Conservation (phyloP, 2,329 filamentous ascomycete genomes). For the Acarospora socialis region DNA sequence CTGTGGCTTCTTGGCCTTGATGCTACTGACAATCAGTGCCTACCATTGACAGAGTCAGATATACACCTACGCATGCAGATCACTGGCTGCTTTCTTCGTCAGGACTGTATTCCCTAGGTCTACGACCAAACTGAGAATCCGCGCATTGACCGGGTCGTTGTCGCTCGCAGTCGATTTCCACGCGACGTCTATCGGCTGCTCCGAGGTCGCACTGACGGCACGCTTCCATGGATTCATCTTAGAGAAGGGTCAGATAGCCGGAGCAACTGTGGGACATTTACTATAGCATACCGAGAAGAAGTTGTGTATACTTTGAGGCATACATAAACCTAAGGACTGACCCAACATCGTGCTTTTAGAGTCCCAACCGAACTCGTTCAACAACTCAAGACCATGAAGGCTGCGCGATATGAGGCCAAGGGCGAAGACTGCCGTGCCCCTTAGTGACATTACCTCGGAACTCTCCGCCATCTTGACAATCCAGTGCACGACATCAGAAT, state of each 20-base stretch:
- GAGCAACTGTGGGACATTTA: constrained; percentile 4
- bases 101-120: constrained; percentile 89
- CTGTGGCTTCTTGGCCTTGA: constrained; percentile 60
- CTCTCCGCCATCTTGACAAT: constrained; percentile 80
- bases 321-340: constrained; percentile 70
- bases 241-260: neutral
- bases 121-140: constrained; percentile 70
- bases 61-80: constrained; percentile 47
- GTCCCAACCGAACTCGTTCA: constrained; percentile 85
- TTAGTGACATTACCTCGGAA: constrained; percentile 79
- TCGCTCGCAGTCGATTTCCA: constrained; percentile 47
- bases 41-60: constrained; percentile 3
- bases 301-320: constrained; percentile 63
- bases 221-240: constrained; percentile 1
- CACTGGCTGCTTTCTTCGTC: constrained; percentile 70
- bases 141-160: constrained; percentile 48
- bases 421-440: constrained; percentile 94
- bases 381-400: constrained; percentile 78
- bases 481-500: constrained; percentile 70
- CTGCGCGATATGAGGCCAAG: constrained; percentile 85
- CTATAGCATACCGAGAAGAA: constrained; percentile 42
- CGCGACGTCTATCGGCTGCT: constrained; percentile 19
- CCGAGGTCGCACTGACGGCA: neutral
- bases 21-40: constrained; percentile 32
- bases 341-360: constrained; percentile 74